Percentiles rank a stretch among this genome's conserved stretches.
Evolutionary conservation across 1,139 yeast species (phyloP).

Genomic region (Wickerhamomyces sp.): DNA sequence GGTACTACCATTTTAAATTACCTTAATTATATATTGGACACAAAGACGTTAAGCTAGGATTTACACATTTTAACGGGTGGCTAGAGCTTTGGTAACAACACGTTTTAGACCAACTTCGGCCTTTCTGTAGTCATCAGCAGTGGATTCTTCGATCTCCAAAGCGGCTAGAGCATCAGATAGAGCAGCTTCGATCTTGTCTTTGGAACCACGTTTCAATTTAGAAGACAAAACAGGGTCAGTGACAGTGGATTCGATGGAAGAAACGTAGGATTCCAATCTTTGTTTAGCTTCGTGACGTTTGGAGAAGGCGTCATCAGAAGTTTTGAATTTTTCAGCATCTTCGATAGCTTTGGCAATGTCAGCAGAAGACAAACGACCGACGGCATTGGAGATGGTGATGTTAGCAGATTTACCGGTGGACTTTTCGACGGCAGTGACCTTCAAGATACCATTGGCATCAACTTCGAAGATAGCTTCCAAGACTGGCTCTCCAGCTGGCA

Average conservation of each 20-base stretch:
- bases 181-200: conserved; percentile 98
- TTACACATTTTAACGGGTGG: conserved; percentile 70
- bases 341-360: conserved; percentile 98
- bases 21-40: conserved; percentile 1
- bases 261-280: conserved; percentile 98
- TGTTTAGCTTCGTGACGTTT: conserved; percentile 99
- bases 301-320: conserved; percentile 98
- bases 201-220: conserved; percentile 96
- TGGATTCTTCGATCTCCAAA: conserved; percentile 92
- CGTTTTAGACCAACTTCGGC: conserved; percentile 99
- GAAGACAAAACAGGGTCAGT: conserved; percentile 98
- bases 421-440: conserved; percentile 99
- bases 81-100: conserved; percentile 99
- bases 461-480: conserved; percentile 99
- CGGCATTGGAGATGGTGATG: conserved; percentile 99
- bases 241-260: conserved; percentile 94
- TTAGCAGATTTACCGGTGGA: conserved; percentile 99
- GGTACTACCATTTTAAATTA: background rate
- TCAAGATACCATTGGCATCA: conserved; percentile 99
- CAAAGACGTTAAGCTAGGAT: background rate
- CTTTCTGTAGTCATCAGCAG: conserved; percentile 97
- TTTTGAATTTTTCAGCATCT: conserved; percentile 99
- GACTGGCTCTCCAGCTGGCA: conserved; percentile 99
- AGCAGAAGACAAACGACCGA: conserved; percentile 96
- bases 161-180: conserved; percentile 98